Percentiles rank a stretch among this genome's conserved stretches.
Evolutionary conservation across 1,139 yeast species (phyloP).

Genomic region (Suhomyces chickasaworum): DNA sequence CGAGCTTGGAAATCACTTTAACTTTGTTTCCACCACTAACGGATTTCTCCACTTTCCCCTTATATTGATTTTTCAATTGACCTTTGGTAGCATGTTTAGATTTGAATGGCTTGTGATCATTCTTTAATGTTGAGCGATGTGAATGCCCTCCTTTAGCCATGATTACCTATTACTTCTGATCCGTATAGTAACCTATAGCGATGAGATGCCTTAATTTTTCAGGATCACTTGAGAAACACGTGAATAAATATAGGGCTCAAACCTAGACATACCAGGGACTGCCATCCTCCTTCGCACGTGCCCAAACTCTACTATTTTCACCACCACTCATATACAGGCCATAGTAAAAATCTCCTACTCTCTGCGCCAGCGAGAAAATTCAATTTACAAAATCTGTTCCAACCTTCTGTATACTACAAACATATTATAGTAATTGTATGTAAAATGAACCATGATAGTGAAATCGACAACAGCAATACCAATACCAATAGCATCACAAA

Average conservation of each 20-base stretch:
- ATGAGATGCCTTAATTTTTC: conserved; percentile 17
- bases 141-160: conserved; percentile 72
- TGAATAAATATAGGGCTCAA: conserved; percentile 11
- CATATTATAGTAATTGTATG: conserved; percentile 15
- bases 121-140: conserved; percentile 81
- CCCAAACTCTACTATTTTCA: not conserved
- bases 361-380: conserved; percentile 12
- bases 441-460: conserved; percentile 1
- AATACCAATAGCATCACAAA: not conserved
- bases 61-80: conserved; percentile 70
- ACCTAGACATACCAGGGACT: conserved; percentile 6
- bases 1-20: conserved; percentile 59
- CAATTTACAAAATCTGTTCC: conserved; percentile 9
- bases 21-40: conserved; percentile 33
- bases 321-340: conserved; percentile 10
- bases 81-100: conserved; percentile 92
- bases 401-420: conserved; percentile 13
- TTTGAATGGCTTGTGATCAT: conserved; percentile 86
- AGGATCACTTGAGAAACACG: conserved; percentile 12
- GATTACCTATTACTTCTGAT: not conserved
- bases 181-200: conserved; percentile 8
- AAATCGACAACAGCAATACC: not conserved
- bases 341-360: conserved; percentile 8
- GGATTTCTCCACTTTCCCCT: conserved; percentile 85
- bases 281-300: conserved; percentile 7